These are phyloP conservation scores for Bonia amplexicaulis DNA, from an alignment of 176 grass and related monocot genomes.

Conservation along the genomic window DNA sequence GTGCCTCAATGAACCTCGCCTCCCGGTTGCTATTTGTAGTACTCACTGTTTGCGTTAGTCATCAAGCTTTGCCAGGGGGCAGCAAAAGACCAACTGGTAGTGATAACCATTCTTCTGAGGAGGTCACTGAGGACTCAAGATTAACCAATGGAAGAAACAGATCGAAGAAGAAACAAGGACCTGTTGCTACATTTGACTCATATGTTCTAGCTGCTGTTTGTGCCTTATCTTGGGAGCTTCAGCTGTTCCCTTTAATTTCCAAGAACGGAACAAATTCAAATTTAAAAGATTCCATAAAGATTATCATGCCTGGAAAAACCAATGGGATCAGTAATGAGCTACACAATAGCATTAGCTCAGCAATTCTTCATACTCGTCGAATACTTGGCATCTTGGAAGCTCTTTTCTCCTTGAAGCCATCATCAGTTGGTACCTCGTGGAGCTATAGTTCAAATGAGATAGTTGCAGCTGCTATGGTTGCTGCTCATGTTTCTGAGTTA, in stretches of 20 bases:
- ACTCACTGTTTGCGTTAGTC: conserved; percentile 88
- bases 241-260: conserved; percentile 81
- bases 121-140: conserved; percentile 43
- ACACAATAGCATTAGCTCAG: conserved; percentile 70
- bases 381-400: conserved; percentile 97
- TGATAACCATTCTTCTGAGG: conserved; percentile 63
- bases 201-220: conserved; percentile 92
- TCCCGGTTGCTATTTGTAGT: conserved; percentile 88
- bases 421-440: conserved; percentile 96
- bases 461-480: conserved; percentile 98
- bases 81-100: conserved; percentile 92
- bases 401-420: conserved; percentile 99
- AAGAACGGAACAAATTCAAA: conserved; percentile 59
- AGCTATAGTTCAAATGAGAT: conserved; percentile 99
- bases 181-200: conserved; percentile 94
- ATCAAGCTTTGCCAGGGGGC: conserved; percentile 92
- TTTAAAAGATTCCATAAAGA: conserved; percentile 53
- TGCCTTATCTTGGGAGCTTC: conserved; percentile 93
- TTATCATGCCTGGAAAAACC: conserved; percentile 47
- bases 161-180: conserved; percentile 81
- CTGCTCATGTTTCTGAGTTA: conserved; percentile 96
- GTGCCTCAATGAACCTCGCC: conserved; percentile 91
- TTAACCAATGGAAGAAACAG: conserved; percentile 64
- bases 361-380: conserved; percentile 81
- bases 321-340: conserved; percentile 65